phyloP scores from a whole-genome alignment of 2,329 filamentous ascomycete genomes.

The Talaromyces pinophilus region DNA sequence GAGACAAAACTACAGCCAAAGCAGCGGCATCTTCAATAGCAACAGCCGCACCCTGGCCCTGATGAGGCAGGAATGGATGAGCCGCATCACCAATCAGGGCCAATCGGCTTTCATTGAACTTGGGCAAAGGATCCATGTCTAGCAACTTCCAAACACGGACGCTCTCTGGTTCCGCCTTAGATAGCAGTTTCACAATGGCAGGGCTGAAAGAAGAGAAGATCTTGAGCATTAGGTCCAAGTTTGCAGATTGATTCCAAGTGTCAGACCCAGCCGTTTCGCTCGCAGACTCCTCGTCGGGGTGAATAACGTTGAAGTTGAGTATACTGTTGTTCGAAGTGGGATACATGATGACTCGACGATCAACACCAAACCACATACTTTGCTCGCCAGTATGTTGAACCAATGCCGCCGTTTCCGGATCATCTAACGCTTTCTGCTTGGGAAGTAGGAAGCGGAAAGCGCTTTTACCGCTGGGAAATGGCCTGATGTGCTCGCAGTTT shows the following conservation, averaged over 20 bases:
- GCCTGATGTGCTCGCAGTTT: constrained; percentile 31
- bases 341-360: constrained; percentile 51
- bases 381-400: constrained; percentile 43
- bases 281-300: constrained; percentile 50
- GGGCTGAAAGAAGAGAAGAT: constrained; percentile 42
- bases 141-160: constrained; percentile 61
- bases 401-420: constrained; percentile 43
- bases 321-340: constrained; percentile 50
- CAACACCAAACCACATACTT: constrained; percentile 47
- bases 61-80: constrained; percentile 67
- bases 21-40: constrained; percentile 69
- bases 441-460: constrained; percentile 60
- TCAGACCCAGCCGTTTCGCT: constrained; percentile 33
- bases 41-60: constrained; percentile 62
- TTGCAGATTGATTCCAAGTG: constrained; percentile 25
- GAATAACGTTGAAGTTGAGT: constrained; percentile 57
- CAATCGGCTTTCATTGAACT: constrained; percentile 57
- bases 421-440: constrained; percentile 45
- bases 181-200: constrained; percentile 36
- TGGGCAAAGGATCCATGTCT: constrained; percentile 62
- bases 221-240: constrained; percentile 4
- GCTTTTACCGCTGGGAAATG: constrained; percentile 55
- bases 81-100: constrained; percentile 67
- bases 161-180: constrained; percentile 47
- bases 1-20: constrained; percentile 60